Percentiles rank a stretch among this genome's conserved stretches.
Conservation (phyloP, 768 basidiomycete species). For the Mycena vitilis region DNA sequence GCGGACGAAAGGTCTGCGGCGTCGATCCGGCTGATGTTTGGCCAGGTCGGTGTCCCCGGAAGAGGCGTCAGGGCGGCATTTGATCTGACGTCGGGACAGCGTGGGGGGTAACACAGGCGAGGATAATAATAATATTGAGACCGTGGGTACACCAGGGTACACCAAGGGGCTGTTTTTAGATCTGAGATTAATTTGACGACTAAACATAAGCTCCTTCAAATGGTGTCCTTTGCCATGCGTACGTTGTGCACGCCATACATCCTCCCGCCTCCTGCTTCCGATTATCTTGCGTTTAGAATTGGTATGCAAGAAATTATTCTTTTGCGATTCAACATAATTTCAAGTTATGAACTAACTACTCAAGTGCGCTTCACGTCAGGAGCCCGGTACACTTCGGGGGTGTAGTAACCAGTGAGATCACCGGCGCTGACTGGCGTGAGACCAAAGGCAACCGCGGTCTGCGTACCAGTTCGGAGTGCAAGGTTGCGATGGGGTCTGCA, state of each 20-base stretch:
- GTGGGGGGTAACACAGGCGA: not conserved
- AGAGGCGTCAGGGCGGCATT: not conserved
- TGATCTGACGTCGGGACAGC: not conserved
- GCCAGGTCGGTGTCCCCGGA: not conserved
- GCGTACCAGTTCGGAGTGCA: constrained; percentile 25
- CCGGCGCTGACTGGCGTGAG: constrained; percentile 31
- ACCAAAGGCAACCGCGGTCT: constrained; percentile 34
- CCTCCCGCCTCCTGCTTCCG: too few species aligned
- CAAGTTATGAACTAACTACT: too few species aligned
- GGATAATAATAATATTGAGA: too few species aligned
- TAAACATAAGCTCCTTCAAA: too few species aligned
- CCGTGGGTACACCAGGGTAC: too few species aligned
- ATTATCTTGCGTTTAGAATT: too few species aligned
- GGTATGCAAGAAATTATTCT: too few species aligned
- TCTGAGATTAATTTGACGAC: too few species aligned
- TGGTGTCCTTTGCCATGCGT: too few species aligned
- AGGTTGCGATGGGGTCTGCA: constrained; percentile 26
- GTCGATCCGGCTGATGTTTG: not conserved
- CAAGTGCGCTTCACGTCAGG: not conserved
- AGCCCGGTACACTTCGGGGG: constrained; percentile 30
- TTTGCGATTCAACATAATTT: too few species aligned
- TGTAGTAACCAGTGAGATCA: constrained; percentile 35
- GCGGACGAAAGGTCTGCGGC: not conserved
- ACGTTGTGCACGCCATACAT: too few species aligned
- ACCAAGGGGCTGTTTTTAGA: too few species aligned